These are phyloP conservation scores for Verticillium klebahnii DNA, from an alignment of 2,329 filamentous ascomycete genomes.

Conservation along the genomic window DNA sequence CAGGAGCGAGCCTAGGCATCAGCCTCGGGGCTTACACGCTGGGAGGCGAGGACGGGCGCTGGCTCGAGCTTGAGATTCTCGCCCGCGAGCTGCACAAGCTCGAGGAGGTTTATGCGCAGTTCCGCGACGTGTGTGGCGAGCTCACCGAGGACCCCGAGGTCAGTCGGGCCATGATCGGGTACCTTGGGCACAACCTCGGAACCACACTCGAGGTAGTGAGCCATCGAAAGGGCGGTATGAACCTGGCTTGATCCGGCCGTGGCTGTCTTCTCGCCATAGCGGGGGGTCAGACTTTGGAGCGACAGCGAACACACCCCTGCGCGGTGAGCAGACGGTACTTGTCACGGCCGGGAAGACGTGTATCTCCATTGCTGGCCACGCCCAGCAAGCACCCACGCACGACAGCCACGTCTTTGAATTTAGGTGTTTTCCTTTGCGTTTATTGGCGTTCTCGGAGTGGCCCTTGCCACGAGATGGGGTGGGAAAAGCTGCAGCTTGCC, in stretches of 20 bases:
- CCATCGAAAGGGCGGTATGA: constrained; percentile 27
- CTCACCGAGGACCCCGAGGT: constrained; percentile 36
- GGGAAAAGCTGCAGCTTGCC: background rate
- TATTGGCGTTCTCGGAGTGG: background rate
- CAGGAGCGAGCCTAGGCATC: constrained; percentile 24
- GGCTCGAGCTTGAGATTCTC: constrained; percentile 43
- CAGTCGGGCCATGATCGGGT: constrained; percentile 38
- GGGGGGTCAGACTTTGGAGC: background rate
- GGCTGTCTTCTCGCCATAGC: background rate
- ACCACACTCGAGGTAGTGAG: constrained; percentile 34
- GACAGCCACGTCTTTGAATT: background rate
- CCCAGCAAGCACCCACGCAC: background rate
- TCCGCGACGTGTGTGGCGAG: constrained; percentile 35
- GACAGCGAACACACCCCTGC: background rate
- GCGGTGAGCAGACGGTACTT: too few relatives aligned
- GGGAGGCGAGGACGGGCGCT: constrained; percentile 38
- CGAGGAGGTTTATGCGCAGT: constrained; percentile 39
- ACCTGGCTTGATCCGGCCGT: constrained; percentile 16
- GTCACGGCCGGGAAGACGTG: background rate
- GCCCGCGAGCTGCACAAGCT: constrained; percentile 43
- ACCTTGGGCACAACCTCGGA: constrained; percentile 37
- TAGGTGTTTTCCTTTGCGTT: background rate
- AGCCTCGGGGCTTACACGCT: constrained; percentile 41
- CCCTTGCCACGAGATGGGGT: background rate
- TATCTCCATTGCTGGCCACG: background rate